Conservation (phyloP, 306 rosid species). For the Geum urbanum region DNA sequence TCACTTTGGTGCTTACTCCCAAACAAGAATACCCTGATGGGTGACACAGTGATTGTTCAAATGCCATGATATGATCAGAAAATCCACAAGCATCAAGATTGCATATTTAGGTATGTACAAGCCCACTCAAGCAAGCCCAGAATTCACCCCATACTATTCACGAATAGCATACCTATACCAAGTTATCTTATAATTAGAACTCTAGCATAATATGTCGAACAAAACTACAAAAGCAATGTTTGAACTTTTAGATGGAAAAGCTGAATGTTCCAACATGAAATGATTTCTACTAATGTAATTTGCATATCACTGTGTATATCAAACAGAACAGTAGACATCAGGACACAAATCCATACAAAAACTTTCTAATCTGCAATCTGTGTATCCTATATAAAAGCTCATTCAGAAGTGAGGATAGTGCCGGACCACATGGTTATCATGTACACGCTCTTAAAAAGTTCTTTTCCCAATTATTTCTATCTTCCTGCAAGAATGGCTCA, state of each 20-base stretch:
- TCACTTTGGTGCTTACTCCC: too few relatives aligned
- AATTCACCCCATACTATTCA: too few relatives aligned
- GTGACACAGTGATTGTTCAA: too few relatives aligned
- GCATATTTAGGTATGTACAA: too few relatives aligned
- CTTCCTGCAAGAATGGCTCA: constrained; percentile 32
- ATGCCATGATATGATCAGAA: too few relatives aligned
- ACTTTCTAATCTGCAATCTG: constrained; percentile 33
- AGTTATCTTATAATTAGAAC: neutral
- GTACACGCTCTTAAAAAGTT: constrained; percentile 42
- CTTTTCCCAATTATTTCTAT: constrained; percentile 20
- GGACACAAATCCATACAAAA: constrained; percentile 23
- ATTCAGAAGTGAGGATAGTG: constrained; percentile 17
- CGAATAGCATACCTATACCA: neutral
- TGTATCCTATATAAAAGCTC: constrained; percentile 31
- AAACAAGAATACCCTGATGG: too few relatives aligned
- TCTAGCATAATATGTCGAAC: neutral
- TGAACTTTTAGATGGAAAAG: neutral
- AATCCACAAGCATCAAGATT: too few relatives aligned
- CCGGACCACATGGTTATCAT: constrained; percentile 39
- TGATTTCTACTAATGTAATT: neutral
- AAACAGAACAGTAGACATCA: constrained; percentile 10
- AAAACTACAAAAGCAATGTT: neutral
- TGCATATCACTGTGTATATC: constrained; percentile 6
- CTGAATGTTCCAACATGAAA: neutral
- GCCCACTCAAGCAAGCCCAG: too few relatives aligned